Evolutionary conservation across 768 basidiomycete genomes (phyloP), one percentile per base, ranked within the genome.

Genomic region (Cystobasidium ongulense): DNA sequence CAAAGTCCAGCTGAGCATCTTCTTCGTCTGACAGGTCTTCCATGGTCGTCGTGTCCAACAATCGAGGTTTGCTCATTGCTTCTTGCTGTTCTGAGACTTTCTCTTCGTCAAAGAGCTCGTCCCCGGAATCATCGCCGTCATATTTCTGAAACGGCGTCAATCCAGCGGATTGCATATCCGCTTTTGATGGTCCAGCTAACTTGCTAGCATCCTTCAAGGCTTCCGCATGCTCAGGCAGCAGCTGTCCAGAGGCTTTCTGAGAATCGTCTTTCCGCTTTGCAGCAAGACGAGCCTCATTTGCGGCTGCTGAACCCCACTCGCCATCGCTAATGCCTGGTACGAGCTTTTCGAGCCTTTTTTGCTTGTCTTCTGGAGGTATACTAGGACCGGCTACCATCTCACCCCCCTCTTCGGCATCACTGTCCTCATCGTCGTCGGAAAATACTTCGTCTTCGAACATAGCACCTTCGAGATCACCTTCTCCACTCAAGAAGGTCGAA

Each of bases 381-480:
- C 27, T 13, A 5, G 36, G 35, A 31, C 63, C 63, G 2, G 63
- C 63, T 2, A 64, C 81, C 23, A 86, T 86, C n/a, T 84, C 80
- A 25, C 82, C 81, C 10, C 80, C 81, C 13, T 86, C 85, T 8
- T 85, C 84, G 38, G 78, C 78, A 31, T 80, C 75, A n/a, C 84
- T 86, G 63, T 85, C 86, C 38, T 84, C 84, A 41, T 85, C 85
- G 50, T 88, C 88, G 66, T 91, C 90, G 1, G 90, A 90, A 29
- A 86, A 82, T 53, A 91, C 90, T 77, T 82, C 98, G 94, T 97
- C 95, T 67, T 88, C 87, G 78, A 99, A 95, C 75, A 84, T 82
- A 0, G 92, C 96, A 1, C 96, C 96, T 75, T 91, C 89, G 10
- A 96, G 74, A 74, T 90, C 89, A 1, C 96, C 96, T 79, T 94